Conservation (phyloP, 768 basidiomycete species). For the Leccinum sublutescens region DNA sequence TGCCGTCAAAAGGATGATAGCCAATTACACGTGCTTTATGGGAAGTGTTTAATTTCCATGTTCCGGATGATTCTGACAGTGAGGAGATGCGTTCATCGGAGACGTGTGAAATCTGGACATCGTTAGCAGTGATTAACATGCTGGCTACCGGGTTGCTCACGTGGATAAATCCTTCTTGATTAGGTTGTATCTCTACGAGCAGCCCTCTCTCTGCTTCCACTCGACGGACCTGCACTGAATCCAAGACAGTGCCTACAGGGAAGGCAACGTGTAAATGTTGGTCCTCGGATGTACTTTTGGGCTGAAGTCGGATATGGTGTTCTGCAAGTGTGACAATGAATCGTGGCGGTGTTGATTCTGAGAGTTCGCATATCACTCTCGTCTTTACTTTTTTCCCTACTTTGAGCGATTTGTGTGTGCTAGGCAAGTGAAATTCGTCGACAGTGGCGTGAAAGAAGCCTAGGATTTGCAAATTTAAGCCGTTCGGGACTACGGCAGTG, state of each 20-base stretch:
- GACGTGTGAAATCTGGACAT: constrained; percentile 81
- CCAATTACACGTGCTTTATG: constrained; percentile 89
- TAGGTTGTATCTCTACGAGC: constrained; percentile 61
- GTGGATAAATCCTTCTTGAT: constrained; percentile 80
- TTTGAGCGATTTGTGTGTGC: constrained; percentile 46
- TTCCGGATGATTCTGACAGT: constrained; percentile 65
- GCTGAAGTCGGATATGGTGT: constrained; percentile 61
- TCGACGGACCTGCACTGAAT: constrained; percentile 67
- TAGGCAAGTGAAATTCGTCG: constrained; percentile 72
- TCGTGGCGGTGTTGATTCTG: constrained; percentile 64
- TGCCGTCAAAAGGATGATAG: constrained; percentile 79
- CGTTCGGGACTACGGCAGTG: constrained; percentile 68
- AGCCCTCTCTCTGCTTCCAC: constrained; percentile 85
- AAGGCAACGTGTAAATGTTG: constrained; percentile 52
- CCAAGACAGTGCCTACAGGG: constrained; percentile 72
- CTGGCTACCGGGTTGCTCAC: constrained; percentile 46
- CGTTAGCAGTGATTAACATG: constrained; percentile 2
- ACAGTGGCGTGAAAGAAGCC: constrained; percentile 92
- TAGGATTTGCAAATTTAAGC: constrained; percentile 84
- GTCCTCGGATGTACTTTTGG: constrained; percentile 34
- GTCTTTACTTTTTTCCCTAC: constrained; percentile 78
- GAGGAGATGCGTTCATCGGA: constrained; percentile 88
- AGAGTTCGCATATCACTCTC: constrained; percentile 79
- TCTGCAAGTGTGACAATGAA: constrained; percentile 79
- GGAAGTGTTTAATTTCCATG: constrained; percentile 75